These are phyloP conservation scores for Zhuliangozyma blackwelliae DNA, from an alignment of 1,139 yeast genomes.

Conservation along the genomic window DNA sequence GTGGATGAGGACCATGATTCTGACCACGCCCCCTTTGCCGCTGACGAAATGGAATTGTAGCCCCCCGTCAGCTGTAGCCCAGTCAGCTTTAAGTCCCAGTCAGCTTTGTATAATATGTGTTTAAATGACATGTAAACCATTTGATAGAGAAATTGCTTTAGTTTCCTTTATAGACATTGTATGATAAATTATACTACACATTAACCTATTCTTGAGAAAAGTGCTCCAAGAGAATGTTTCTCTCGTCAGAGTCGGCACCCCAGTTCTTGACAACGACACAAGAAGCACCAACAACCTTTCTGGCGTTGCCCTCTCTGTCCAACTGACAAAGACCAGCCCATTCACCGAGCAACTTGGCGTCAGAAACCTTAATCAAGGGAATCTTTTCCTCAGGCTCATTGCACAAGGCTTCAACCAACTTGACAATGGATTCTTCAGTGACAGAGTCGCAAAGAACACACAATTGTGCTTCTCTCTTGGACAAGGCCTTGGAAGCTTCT, in stretches of 20 bases:
- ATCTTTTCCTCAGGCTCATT: slow-evolving; percentile 96
- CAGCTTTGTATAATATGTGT: too few relatives aligned
- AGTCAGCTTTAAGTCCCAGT: too few relatives aligned
- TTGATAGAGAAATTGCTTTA: too few relatives aligned
- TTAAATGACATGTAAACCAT: too few relatives aligned
- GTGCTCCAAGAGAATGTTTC: slow-evolving; percentile 94
- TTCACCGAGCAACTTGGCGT: slow-evolving; percentile 99
- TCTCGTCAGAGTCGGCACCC: slow-evolving; percentile 99
- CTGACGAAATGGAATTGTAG: slow-evolving; percentile 66
- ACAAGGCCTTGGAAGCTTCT: slow-evolving; percentile 98
- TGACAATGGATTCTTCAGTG: slow-evolving; percentile 94
- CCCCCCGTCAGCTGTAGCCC: too few relatives aligned
- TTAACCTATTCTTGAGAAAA: slow-evolving; percentile 75
- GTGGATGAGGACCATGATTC: slow-evolving; percentile 34
- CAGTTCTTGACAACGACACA: slow-evolving; percentile 99
- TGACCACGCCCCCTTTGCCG: slow-evolving; percentile 54
- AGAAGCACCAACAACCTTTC: slow-evolving; percentile 99
- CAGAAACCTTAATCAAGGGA: slow-evolving; percentile 98
- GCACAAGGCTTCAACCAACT: slow-evolving; percentile 98
- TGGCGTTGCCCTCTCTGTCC: slow-evolving; percentile 99
- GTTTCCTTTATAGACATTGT: too few relatives aligned
- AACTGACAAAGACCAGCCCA: slow-evolving; percentile 99
- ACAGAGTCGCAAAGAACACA: slow-evolving; percentile 98
- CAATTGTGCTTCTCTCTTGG: slow-evolving; percentile 96
- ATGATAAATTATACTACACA: background rate